These are phyloP conservation scores for Nephelium lappaceum DNA, from an alignment of 345 rosid species.

Conservation along the genomic window DNA sequence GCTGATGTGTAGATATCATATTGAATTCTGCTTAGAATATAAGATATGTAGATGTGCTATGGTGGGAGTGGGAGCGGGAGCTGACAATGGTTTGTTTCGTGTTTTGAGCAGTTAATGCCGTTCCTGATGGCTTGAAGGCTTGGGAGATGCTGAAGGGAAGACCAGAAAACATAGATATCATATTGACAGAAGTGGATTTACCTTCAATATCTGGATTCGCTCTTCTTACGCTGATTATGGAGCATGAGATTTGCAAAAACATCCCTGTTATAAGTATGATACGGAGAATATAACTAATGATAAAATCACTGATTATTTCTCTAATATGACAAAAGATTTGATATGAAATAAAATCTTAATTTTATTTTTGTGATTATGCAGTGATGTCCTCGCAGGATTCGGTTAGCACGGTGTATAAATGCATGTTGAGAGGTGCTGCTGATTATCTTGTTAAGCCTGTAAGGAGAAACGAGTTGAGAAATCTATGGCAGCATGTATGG, in stretches of 20 bases:
- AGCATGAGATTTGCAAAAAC: conserved; percentile 87
- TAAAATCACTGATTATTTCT: conserved; percentile 2
- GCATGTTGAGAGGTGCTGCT: conserved; percentile 93
- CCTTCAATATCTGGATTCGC: conserved; percentile 89
- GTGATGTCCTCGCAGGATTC: conserved; percentile 98
- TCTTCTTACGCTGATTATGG: conserved; percentile 84
- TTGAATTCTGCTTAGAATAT: conserved; percentile 11
- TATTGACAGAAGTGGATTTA: conserved; percentile 87
- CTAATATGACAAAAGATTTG: neutral
- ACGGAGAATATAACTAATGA: neutral
- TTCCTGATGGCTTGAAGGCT: conserved; percentile 91
- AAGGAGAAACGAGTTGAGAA: conserved; percentile 88
- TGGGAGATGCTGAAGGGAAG: conserved; percentile 86
- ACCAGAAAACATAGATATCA: conserved; percentile 66
- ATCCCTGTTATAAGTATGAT: conserved; percentile 92
- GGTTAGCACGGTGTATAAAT: conserved; percentile 79
- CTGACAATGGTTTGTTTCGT: conserved; percentile 14
- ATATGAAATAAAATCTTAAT: conserved; percentile 1
- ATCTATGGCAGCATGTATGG: conserved; percentile 99
- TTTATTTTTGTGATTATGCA: conserved; percentile 37
- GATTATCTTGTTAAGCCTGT: conserved; percentile 96
- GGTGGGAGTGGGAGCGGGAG: conserved; percentile 11
- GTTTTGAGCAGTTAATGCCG: conserved; percentile 65
- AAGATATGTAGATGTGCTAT: neutral
- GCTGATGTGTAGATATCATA: neutral